Base-by-base conservation (phyloP, 2,329 filamentous ascomycete species). In the Ilyonectria robusta region DNA sequence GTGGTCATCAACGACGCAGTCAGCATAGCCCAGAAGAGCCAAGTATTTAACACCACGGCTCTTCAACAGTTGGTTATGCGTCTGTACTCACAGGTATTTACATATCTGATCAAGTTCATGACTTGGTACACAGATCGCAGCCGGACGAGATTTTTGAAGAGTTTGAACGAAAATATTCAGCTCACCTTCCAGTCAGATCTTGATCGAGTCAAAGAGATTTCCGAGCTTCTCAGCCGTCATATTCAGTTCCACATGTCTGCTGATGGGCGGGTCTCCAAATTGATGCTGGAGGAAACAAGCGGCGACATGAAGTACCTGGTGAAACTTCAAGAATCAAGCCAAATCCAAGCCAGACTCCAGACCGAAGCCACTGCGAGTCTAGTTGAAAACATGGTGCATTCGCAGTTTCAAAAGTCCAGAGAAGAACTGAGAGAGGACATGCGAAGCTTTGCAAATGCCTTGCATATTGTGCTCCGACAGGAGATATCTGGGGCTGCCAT, bases 1-100 rank as follows among this genome's bases (percentile, higher is more conserved):
- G 50, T 70, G 10, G 53, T 50, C 9, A 67, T 72, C 23, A 72
- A 70, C 23, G 67, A 72, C 19, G 70, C 70, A 10, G 70, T 72
- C 33, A 42, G 54, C 5, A n/a, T 65, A 4, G 65, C 47, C n/a
- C 57, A 68, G 9, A 40, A 51, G 9, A 67, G 65, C 26, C 61
- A 64, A 10, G 58, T 65, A 2, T 68, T 68, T 46, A 44, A 65
- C n/a, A 61, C 59, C 1, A 51, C 63, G 1, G 21, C 35, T 6
- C 9, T 68, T 3, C 33, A 66, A 31, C 65, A 67, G 50, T 48
- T 69, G 5, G 51, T 61, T 2, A 70, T 72, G 70, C 62, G 70
- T 4, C 53, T 72, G 6, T 70, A 72, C 29, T 48, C 62, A 10
- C 59, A 67, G 6, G 56, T 72, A 21, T 72, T 72, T 29, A 26